Base-by-base conservation (phyloP, 2,329 filamentous ascomycete species). In the Penicillium janthinellum region DNA sequence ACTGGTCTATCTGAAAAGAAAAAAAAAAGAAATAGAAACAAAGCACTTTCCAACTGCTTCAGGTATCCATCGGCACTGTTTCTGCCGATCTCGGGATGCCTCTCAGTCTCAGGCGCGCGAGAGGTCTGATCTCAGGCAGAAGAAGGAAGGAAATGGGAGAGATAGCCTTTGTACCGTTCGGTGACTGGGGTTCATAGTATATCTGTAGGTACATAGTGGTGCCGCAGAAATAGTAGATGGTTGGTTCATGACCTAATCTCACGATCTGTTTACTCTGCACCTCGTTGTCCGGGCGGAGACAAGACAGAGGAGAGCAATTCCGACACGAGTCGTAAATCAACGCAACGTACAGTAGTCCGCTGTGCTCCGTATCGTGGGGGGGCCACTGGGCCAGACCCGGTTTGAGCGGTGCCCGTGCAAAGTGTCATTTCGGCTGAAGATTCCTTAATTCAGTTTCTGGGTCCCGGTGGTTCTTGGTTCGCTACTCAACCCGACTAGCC, bases 81-180 rank as follows among this genome's bases (percentile, higher is more conserved):
- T 66, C 64, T 63, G 70, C 67, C 68, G 70, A 73, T 71, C 71
- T 68, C 65, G 66, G 69, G 66, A 61, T 63, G 14, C 50, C 48
- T 61, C 35, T 52, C 39, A 35, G 17, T 61, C 20, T 52, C 39
- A 35, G 34, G 42, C 50, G 41, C 38, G 31, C 31, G 12, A 44
- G 64, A 64, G 67, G 67, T 67, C 61, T 65, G 62, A 68, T 61
- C 66, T 67, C 57, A 37, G 38, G 37, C 28, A 51, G 25, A 14
- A 31, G 53, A 15, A 54, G 4, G 12, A 44, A 25, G 53, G 37
- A 20, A 20, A 4, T 8, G 37, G 7, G 10, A 28, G 37, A n/a
- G 22, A 22, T 8, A 12, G 1, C 28, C 28, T 31, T 1, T 31
- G 5, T 31, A 31, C 28, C 28, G 28, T 22, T 22, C 22, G 22